A percentile compares a stretch with the other conserved stretches of the same genome.
Conservation (phyloP, 2,329 filamentous ascomycete species). For the Colletotrichum agaves region DNA sequence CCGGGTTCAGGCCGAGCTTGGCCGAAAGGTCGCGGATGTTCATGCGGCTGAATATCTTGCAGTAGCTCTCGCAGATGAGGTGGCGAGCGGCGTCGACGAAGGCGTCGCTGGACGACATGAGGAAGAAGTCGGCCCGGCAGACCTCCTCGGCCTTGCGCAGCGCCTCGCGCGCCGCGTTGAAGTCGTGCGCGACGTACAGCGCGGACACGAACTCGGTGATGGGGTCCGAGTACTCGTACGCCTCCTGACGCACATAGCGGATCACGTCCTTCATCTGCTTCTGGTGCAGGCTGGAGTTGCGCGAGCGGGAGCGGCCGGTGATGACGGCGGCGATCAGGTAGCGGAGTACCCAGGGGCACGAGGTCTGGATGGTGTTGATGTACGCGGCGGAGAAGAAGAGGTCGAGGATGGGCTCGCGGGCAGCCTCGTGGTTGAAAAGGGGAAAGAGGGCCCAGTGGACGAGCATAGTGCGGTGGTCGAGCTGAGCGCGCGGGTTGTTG, state of each 20-base stretch:
- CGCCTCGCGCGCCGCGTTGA: constrained; percentile 93
- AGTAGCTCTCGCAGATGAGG: constrained; percentile 98
- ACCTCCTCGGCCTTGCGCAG: constrained; percentile 90
- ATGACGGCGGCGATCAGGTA: constrained; percentile 96
- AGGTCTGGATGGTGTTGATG: constrained; percentile 99
- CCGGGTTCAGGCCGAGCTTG: constrained; percentile 88
- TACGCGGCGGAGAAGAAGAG: constrained; percentile 96
- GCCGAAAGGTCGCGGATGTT: constrained; percentile 97
- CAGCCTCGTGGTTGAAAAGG: constrained; percentile 96
- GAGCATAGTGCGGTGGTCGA: constrained; percentile 96
- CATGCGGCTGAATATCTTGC: constrained; percentile 99
- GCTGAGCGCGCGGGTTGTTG: constrained; percentile 94
- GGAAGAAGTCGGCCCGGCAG: constrained; percentile 94
- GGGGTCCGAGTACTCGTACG: constrained; percentile 96
- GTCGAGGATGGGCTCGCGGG: constrained; percentile 90
- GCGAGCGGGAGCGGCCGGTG: constrained; percentile 83
- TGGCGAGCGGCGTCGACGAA: constrained; percentile 96
- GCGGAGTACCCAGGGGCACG: constrained; percentile 94
- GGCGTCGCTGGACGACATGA: constrained; percentile 82
- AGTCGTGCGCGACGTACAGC: constrained; percentile 86
- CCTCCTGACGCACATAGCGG: constrained; percentile 94
- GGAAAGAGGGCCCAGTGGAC: constrained; percentile 99
- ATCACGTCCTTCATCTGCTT: constrained; percentile 99
- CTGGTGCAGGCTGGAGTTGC: constrained; percentile 90
- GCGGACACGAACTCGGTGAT: constrained; percentile 97